phyloP scores from a whole-genome alignment of 1,284 basidiomycete genomes.

The Ganoderma lingzhi region DNA sequence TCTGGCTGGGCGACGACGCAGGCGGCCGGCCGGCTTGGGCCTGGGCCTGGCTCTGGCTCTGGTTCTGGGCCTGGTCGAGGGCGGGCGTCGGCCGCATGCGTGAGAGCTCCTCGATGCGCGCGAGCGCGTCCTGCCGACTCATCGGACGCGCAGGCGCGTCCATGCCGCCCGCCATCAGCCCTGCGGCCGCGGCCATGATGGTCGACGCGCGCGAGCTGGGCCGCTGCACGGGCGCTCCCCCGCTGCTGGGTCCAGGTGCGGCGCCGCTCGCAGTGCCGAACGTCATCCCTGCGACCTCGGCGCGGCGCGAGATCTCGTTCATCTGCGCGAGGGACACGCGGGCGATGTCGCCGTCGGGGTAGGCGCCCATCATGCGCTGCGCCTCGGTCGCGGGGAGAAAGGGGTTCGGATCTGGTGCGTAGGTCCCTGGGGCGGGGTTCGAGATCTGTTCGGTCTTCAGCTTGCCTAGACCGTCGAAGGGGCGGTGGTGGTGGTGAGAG shows the following conservation, averaged over 20 bases:
- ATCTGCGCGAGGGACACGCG: conserved; percentile 73
- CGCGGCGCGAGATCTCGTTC: conserved; percentile 76
- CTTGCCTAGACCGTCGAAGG: conserved; percentile 36
- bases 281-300: conserved; percentile 51
- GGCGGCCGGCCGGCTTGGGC: conserved; percentile 25
- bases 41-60: conserved; percentile 19
- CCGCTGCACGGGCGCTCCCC: conserved; percentile 27
- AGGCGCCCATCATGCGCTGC: conserved; percentile 63
- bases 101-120: conserved; percentile 58
- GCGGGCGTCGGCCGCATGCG: conserved; percentile 48
- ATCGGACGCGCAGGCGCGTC: conserved; percentile 42
- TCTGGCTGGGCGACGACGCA: conserved; percentile 23
- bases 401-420: conserved; percentile 48
- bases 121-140: conserved; percentile 56
- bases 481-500: conserved; percentile 10
- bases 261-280: conserved; percentile 42
- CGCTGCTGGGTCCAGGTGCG: conserved; percentile 23
- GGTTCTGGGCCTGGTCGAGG: conserved; percentile 33
- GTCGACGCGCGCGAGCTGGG: conserved; percentile 40
- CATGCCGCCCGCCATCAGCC: conserved; percentile 36
- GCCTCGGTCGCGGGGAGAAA: conserved; percentile 69
- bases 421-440: conserved; percentile 31
- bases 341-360: conserved; percentile 63
- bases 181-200: conserved; percentile 45
- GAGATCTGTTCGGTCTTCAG: conserved; percentile 40